Base-by-base conservation (phyloP, 164 flowering plant genomes). In the Litsea cubeba region DNA sequence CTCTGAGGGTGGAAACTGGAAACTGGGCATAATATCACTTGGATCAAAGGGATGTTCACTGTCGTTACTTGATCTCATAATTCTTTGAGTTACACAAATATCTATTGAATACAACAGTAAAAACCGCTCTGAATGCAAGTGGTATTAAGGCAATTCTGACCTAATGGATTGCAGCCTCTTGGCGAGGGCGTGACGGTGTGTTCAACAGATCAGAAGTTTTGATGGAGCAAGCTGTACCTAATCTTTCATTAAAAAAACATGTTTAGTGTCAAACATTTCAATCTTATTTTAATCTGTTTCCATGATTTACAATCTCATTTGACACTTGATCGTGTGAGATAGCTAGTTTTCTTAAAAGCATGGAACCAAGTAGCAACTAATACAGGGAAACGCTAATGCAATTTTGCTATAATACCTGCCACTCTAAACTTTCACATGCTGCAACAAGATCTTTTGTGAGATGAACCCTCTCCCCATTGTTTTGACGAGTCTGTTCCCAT, bases 381-480 rank as follows among this genome's bases (percentile, higher is more conserved):
- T 40, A 20, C 24, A 69, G 0, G 17, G 14, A 46, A 66, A 46
- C 60, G n/a, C 2, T 25, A 25, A 54, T 57, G 51, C 15, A 22
- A 26, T 23, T 65, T 46, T n/a, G 24, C 30, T 67, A 68, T 68
- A 6, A 23, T 84, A 93, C 98, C 96, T 94, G 97, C 98, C 98
- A 94, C 76, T 84, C 88, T 68, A 90, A 84, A 90, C 97, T 92
- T 74, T 89, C 95, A 75, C 93, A 92, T 49, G 76, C 58, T 71
- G 87, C 79, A 76, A 88, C 84, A 40, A 94, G 83, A 80, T 88
- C 95, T 77, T 86, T 88, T 25, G 85, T 82, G 30, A 88, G 87
- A 72, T 81, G 84, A 22, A 67, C 78, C 69, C 82, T 83, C 77
- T 89, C 89, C 62, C 83, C 90, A 57, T 79, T 76, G 64, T 83